A percentile compares a stretch with the other conserved stretches of the same genome.
These are phyloP conservation scores for Dalechampia spathulata DNA, from an alignment of 441 rosid genomes.

Conservation along the genomic window DNA sequence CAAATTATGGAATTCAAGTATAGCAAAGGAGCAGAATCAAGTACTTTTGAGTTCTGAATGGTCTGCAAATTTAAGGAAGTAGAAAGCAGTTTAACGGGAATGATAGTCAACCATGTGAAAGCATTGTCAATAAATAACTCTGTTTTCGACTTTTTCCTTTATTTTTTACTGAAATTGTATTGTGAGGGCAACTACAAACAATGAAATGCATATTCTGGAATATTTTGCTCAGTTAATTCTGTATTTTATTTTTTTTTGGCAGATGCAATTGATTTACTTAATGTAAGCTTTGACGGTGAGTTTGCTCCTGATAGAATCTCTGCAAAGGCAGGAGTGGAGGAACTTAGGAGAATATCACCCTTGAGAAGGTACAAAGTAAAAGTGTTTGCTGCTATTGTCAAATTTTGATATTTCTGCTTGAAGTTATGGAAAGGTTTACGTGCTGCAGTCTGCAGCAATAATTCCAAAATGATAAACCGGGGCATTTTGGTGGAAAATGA, in stretches of 20 bases:
- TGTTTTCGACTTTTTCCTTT: background rate
- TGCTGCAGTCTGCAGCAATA: too few relatives aligned
- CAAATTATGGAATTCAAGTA: too few relatives aligned
- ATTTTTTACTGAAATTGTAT: background rate
- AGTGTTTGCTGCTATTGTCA: background rate
- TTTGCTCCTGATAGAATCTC: constrained; percentile 85
- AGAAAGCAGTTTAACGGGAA: too few relatives aligned
- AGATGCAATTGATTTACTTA: constrained; percentile 87
- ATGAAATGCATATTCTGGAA: constrained; percentile 3
- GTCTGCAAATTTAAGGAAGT: too few relatives aligned
- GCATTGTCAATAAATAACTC: background rate
- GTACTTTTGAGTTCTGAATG: too few relatives aligned
- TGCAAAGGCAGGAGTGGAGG: constrained; percentile 59
- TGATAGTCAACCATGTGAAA: background rate
- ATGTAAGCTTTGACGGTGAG: constrained; percentile 82
- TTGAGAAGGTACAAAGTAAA: constrained; percentile 45
- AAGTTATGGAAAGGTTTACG: background rate
- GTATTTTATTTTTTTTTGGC: constrained; percentile 14
- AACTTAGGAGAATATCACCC: constrained; percentile 64
- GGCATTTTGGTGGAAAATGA: background rate
- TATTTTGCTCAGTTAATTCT: constrained; percentile 2
- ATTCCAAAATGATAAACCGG: background rate
- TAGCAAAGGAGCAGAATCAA: too few relatives aligned
- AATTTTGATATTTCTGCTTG: background rate
- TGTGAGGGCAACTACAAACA: background rate